phyloP scores from a whole-genome alignment of 257 asterid species.

The Scutellaria minor region DNA sequence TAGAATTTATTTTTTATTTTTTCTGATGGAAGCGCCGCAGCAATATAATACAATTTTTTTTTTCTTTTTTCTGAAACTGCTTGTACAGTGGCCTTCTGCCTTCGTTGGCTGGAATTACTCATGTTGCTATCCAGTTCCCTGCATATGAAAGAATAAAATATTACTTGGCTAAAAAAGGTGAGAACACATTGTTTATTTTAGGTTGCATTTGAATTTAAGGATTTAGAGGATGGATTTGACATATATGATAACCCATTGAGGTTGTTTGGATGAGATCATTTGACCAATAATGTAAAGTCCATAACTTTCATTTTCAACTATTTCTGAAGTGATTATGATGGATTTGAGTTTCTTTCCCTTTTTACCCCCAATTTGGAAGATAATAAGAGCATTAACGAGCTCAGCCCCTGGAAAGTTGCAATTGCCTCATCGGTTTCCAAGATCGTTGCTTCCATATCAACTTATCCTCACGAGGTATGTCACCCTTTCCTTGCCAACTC shows the following conservation, averaged over 20 bases:
- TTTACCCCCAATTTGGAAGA: conserved; percentile 44
- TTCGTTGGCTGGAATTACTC: conserved; percentile 89
- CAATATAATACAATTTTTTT: not conserved
- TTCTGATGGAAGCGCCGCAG: not conserved
- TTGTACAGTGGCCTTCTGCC: conserved; percentile 91
- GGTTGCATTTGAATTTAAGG: not conserved
- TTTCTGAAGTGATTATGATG: not conserved
- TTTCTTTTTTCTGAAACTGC: conserved; percentile 31
- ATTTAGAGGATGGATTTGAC: conserved; percentile 1
- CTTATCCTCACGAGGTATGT: conserved; percentile 96
- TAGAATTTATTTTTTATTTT: not conserved
- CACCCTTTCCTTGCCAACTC: conserved; percentile 18
- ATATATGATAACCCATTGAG: not conserved
- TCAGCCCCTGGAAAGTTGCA: conserved; percentile 72
- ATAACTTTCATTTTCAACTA: not conserved
- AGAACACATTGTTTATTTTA: conserved; percentile 27
- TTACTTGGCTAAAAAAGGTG: conserved; percentile 80
- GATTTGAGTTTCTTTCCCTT: not conserved
- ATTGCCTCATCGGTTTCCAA: conserved; percentile 85
- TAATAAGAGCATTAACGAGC: conserved; percentile 58
- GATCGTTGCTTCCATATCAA: conserved; percentile 79
- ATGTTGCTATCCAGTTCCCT: conserved; percentile 98
- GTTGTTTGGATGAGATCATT: not conserved
- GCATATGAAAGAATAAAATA: conserved; percentile 83
- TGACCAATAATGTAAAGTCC: not conserved